These are phyloP conservation scores for Zangia roseola DNA, from an alignment of 768 basidiomycete species.

Conservation along the genomic window DNA sequence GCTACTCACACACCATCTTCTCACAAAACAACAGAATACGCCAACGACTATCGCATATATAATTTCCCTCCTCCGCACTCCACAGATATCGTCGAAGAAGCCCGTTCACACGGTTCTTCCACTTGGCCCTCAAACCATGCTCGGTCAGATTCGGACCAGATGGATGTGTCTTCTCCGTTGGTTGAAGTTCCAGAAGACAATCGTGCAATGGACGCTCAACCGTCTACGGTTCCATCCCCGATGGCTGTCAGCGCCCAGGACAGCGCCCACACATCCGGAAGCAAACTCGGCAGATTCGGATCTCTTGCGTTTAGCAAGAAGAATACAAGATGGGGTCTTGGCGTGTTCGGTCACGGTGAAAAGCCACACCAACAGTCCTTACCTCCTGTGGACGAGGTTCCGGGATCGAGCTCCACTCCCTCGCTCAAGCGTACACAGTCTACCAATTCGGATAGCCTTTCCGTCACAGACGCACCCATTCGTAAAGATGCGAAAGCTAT, in stretches of 20 bases:
- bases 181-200: constrained; percentile 44
- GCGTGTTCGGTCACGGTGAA: constrained; percentile 71
- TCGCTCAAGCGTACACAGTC: constrained; percentile 80
- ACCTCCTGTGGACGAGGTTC: constrained; percentile 73
- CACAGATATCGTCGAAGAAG: constrained; percentile 30
- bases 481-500: constrained; percentile 66
- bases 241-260: constrained; percentile 36
- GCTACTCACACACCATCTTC: constrained; percentile 30
- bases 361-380: constrained; percentile 60
- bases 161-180: constrained; percentile 57
- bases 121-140: constrained; percentile 30
- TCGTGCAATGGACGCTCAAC: constrained; percentile 45
- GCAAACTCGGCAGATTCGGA: constrained; percentile 58
- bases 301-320: constrained; percentile 69
- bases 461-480: constrained; percentile 48
- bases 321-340: constrained; percentile 60
- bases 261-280: constrained; percentile 40
- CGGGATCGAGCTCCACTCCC: constrained; percentile 52
- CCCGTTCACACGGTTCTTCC: constrained; percentile 22
- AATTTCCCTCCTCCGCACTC: constrained; percentile 35
- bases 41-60: constrained; percentile 32
- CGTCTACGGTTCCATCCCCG: constrained; percentile 49
- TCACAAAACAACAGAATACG: constrained; percentile 35
- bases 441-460: constrained; percentile 70
- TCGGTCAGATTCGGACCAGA: constrained; percentile 39